Conservation (phyloP, 2,329 filamentous ascomycete species). For the Penicillium brasilianum region DNA sequence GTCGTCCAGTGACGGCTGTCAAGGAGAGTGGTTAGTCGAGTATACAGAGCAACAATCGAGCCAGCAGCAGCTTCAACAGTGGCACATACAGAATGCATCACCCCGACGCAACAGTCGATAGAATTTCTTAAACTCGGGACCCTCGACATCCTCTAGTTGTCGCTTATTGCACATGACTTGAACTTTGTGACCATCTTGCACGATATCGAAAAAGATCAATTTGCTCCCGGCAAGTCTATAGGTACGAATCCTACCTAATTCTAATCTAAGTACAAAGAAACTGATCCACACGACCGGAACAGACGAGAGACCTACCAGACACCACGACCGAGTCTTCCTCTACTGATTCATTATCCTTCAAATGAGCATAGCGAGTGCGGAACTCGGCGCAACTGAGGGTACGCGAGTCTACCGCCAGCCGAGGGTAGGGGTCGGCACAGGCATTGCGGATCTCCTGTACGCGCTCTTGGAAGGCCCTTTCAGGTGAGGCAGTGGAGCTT, state of each 20-base stretch:
- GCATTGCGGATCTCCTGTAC: slow-evolving; percentile 45
- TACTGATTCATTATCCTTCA: slow-evolving; percentile 48
- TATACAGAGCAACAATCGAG: slow-evolving; percentile 14
- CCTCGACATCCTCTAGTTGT: slow-evolving; percentile 42
- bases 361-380: slow-evolving; percentile 41
- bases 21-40: slow-evolving; percentile 3
- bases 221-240: slow-evolving; percentile 74
- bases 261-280: slow-evolving; percentile 47
- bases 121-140: slow-evolving; percentile 62
- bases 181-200: slow-evolving; percentile 71
- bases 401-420: slow-evolving; percentile 37
- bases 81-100: slow-evolving; percentile 76
- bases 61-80: slow-evolving; percentile 27
- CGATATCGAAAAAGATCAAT: slow-evolving; percentile 82
- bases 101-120: slow-evolving; percentile 74
- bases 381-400: slow-evolving; percentile 46
- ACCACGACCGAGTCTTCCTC: slow-evolving; percentile 46
- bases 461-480: slow-evolving; percentile 43
- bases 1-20: slow-evolving; percentile 70
- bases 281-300: slow-evolving; percentile 22
- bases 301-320: slow-evolving; percentile 50
- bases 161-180: slow-evolving; percentile 78
- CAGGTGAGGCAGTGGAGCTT: slow-evolving; percentile 38
- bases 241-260: slow-evolving; percentile 72
- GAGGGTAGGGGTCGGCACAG: slow-evolving; percentile 46